Evolutionary conservation across 768 basidiomycete genomes (phyloP), one percentile per base, ranked within the genome.

Genomic region (Tricholoma saponaceum): DNA sequence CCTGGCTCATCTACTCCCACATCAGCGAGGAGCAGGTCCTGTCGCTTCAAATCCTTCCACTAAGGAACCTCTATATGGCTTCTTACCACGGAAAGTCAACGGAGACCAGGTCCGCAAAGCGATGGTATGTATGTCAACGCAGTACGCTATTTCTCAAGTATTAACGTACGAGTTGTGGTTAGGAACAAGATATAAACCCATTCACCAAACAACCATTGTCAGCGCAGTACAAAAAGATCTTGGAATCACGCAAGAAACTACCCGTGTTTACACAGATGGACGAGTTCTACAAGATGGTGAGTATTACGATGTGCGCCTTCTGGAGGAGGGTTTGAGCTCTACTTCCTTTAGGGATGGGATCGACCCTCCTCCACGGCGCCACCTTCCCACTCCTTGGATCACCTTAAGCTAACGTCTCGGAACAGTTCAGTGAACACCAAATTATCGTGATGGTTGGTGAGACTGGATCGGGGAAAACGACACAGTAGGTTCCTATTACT

Each of bases 381-480:
- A 57, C 58, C 41, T 64, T 43, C 26, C 37, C 53, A 25, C 16
- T n/a, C 25, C 25, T 28, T 49, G 14, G 32, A 58, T 54, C 60
- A 54, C 56, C 62, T 41, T 62, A 64, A 62, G 65, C 70, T 74
- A 60, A 70, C 64, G 54, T 54, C 56, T 44, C 44, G 58, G 59
- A 64, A 63, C 72, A 89, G 86, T 92, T 90, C 73, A 82, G 67
- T 56, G 74, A 83, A 64, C 83, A 92, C 70, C 94, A 96, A 76
- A 88, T 97, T 61, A 87, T 90, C 39, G 83, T 94, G 59, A 88
- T 94, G 84, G 89, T 92, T 58, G 91, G 95, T 64, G 95, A 97
- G 77, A 97, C 95, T 0, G 95, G 95, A 9, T 90, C 92, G 25
- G 95, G 95, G 32, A 98, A 96, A 78, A 97, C 94, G 0, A 96